Evolutionary conservation across 2,329 filamentous ascomycete species (phyloP).

Genomic region (Monosporascus sp.): DNA sequence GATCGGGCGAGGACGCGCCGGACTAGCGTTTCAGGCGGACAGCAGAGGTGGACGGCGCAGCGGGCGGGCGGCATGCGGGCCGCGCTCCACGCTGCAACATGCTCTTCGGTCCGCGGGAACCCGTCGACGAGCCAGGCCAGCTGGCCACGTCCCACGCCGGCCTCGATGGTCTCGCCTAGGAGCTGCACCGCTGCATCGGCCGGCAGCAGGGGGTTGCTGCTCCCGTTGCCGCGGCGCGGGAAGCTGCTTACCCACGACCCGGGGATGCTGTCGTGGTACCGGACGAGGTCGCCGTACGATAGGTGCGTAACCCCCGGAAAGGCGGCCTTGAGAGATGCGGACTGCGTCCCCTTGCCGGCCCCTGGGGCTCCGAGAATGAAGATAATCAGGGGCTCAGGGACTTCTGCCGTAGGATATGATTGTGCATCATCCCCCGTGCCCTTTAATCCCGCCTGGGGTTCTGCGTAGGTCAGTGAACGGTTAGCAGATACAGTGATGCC

Average conservation of each 20-base stretch:
- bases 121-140: slow-evolving; percentile 16
- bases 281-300: slow-evolving; percentile 18
- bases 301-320: slow-evolving; percentile 14
- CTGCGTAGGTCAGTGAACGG: background rate
- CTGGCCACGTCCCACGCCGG: slow-evolving; percentile 7
- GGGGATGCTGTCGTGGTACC: slow-evolving; percentile 12
- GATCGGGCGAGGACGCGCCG: slow-evolving; percentile 7
- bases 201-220: slow-evolving; percentile 8
- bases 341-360: slow-evolving; percentile 18
- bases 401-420: background rate
- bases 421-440: too few relatives aligned
- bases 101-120: slow-evolving; percentile 12
- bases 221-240: slow-evolving; percentile 7
- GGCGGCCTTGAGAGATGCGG: slow-evolving; percentile 4
- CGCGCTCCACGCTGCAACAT: slow-evolving; percentile 9
- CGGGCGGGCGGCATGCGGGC: slow-evolving; percentile 5
- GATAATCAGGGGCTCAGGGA: slow-evolving; percentile 9
- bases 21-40: slow-evolving; percentile 5
- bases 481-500: background rate
- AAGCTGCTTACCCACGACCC: slow-evolving; percentile 18
- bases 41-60: slow-evolving; percentile 8
- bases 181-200: slow-evolving; percentile 7
- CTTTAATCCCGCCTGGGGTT: background rate
- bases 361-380: slow-evolving; percentile 18
- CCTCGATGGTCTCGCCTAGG: slow-evolving; percentile 10